Base-by-base conservation (phyloP, 2,329 filamentous ascomycete species). In the Colletotrichum lupini region DNA sequence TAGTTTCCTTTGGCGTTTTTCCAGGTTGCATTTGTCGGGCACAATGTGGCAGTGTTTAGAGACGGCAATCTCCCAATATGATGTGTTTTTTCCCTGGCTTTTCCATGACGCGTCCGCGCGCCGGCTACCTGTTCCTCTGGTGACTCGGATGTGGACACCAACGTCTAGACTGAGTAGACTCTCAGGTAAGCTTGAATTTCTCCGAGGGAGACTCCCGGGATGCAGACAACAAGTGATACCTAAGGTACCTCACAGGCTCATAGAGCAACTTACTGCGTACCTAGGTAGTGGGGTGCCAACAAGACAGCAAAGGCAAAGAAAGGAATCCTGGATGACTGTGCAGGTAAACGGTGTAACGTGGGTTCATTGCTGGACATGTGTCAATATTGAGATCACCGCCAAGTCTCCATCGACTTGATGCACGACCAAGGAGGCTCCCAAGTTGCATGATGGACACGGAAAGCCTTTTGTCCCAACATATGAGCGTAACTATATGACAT, bases 21-120 rank as follows among this genome's bases (percentile, higher is more conserved):
- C 57, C 61, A 37, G 66, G 70, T 69, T 62, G 71, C 56, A 73
- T 61, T 66, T 66, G 60, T 61, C 52, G 28, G 67, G 56, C 56
- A 37, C 16, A 61, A 32, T 19, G 71, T 66, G 67, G 67, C 60
- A 70, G 70, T 64, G 70, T 49, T 63, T 63, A 59, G 59, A 55
- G 62, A 70, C 32, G 24, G 59, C 49, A 73, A 71, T 73, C 56
- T 71, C 60, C 53, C 37, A 64, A 64, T 59, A 64, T 35, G 66
- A 59, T 32, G 53, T 60, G 9, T 55, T 72, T 72, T 7, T 26
- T 58, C 67, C 35, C 35, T 28, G n/a, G 24, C 26, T 68, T 19
- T 57, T 49, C 65, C 32, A 73, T 73, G 70, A 73, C 59, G 66
- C 60, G 66, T 69, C 28, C 8, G 37, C n/a, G 37, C 52, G 49